A percentile compares a stretch with the other conserved stretches of the same genome.
These are phyloP conservation scores for Apocynum venetum DNA, from an alignment of 257 asterid genomes.

Conservation along the genomic window DNA sequence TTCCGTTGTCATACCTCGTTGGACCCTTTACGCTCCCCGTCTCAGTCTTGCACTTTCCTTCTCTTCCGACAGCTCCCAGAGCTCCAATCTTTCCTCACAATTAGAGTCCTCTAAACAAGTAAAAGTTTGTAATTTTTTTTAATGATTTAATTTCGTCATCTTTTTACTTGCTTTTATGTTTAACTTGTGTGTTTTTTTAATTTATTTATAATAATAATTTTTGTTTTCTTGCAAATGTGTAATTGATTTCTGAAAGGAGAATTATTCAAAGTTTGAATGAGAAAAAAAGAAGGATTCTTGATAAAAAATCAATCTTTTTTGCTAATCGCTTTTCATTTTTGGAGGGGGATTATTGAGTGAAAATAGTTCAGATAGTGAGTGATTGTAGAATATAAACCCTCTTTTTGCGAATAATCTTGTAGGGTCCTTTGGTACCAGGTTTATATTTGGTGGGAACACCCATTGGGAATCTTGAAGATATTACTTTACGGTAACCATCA, in stretches of 20 bases:
- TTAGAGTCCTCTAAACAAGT: constrained; percentile 18
- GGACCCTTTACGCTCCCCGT: background rate
- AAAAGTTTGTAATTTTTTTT: background rate
- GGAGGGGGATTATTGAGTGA: background rate
- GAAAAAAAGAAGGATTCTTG: background rate
- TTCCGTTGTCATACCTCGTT: constrained; percentile 2
- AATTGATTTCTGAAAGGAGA: background rate
- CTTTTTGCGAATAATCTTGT: constrained; percentile 4
- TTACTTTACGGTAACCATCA: constrained; percentile 58
- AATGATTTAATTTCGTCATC: background rate
- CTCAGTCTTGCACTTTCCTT: constrained; percentile 4
- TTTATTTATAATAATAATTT: too few species aligned
- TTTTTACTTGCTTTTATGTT: background rate
- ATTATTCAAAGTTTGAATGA: background rate
- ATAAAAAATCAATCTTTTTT: background rate
- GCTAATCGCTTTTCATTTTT: background rate
- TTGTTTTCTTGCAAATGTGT: background rate
- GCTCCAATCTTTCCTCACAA: constrained; percentile 1
- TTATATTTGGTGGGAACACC: constrained; percentile 91
- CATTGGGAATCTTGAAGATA: constrained; percentile 95
- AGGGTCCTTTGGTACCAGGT: constrained; percentile 87
- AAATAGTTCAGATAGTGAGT: background rate
- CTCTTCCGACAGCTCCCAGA: constrained; percentile 9
- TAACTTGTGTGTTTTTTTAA: background rate
- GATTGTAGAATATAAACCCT: background rate